Evolutionary conservation across 371 early-diverging fungal species (phyloP), one percentile per base, ranked within the genome.

Genomic region (Chytridium lagenaria): DNA sequence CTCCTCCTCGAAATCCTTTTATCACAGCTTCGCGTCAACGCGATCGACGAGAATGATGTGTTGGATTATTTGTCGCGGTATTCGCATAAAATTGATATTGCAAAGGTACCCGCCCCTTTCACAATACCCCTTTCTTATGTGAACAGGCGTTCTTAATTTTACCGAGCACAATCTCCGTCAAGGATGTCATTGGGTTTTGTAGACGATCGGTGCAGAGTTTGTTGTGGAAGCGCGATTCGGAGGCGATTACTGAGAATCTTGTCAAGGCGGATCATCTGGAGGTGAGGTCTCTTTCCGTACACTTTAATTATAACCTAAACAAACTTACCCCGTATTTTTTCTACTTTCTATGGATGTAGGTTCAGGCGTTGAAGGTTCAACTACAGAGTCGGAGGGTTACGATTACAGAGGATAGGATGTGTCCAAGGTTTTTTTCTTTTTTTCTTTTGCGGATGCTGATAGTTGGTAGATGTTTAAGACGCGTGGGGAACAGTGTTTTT

Each of bases 401-500:
- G 59, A 89, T 94, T 34, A 88, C 91, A 1, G 92, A 92, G 34
- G 92, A 92, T 69, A 84, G 90, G 19, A 90, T 92, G 90, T 94
- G 94, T 75, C 88, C 90, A 36, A 30, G 74, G 50, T 63, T 36
- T 44, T 37, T 26, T 26, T 2, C 16, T 19, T 40, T 1, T 23
- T 40, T 2, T 12, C 2, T 30, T 38, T 15, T 22, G 7, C 2
- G 1, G 38, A 16, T 28, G n/a, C 57, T 39, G 19, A 38, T 39
- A 26, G 19, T 19, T 0, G 7, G 7, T 33, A 87, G 88, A 72
- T 94, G 94, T 72, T 87, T 91, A 75, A 92, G 92, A 71, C 86
- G 92, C 36, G 91, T 94, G 59, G 93, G 90, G 19, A 92, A 89
- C 64, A 90, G 90, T 69, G 93, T 92, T 1, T 92, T 94, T 85